A percentile compares a stretch with the other conserved stretches of the same genome.
These are phyloP conservation scores for Candida broadrunensis DNA, from an alignment of 805 yeast species.

Conservation along the genomic window DNA sequence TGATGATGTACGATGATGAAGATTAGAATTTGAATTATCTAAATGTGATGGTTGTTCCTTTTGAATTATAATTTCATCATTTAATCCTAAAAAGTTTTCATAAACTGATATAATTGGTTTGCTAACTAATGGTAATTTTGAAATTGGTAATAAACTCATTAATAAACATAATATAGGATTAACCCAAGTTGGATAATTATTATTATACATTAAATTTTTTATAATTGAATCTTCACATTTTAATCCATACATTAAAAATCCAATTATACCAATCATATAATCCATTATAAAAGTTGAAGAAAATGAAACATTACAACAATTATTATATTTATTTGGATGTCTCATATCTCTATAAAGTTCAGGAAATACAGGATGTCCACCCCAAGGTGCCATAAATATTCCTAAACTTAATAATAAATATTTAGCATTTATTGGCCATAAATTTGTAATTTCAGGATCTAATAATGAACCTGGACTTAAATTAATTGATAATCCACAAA, in stretches of 20 bases:
- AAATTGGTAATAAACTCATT: conserved; percentile 39
- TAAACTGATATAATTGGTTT: conserved; percentile 38
- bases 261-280: conserved; percentile 57
- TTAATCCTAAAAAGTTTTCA: conserved; percentile 24
- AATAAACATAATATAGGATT: conserved; percentile 25
- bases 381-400: conserved; percentile 75
- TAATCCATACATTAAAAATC: conserved; percentile 79
- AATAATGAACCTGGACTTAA: conserved; percentile 54
- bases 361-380: conserved; percentile 81
- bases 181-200: conserved; percentile 65
- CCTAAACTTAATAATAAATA: conserved; percentile 56
- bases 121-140: conserved; percentile 37
- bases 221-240: conserved; percentile 71
- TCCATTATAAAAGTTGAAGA: conserved; percentile 58
- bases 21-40: not conserved
- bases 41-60: not conserved
- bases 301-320: conserved; percentile 55
- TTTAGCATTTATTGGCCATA: conserved; percentile 29
- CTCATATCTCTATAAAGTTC: conserved; percentile 71
- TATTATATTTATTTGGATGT: conserved; percentile 57
- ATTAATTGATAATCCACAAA: conserved; percentile 44
- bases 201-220: conserved; percentile 63
- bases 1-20: no score
- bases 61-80: not conserved
- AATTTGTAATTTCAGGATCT: conserved; percentile 40